Conservation (phyloP, 768 basidiomycete genomes). For the Rhizopogon rudus region DNA sequence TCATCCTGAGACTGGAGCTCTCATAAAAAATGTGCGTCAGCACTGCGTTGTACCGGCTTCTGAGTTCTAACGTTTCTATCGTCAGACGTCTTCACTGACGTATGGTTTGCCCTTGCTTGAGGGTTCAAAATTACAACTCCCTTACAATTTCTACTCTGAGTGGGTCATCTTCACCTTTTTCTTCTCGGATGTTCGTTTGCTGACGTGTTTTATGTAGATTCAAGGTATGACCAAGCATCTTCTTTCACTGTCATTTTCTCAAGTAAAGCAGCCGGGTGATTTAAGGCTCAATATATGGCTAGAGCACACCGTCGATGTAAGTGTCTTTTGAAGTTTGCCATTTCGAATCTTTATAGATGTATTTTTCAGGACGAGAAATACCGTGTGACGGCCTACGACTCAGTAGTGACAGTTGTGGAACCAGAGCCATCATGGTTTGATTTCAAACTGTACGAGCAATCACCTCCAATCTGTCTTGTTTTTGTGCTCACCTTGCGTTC, state of each 20-base stretch:
- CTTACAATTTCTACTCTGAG: conserved; percentile 81
- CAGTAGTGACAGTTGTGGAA: conserved; percentile 74
- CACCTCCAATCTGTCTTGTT: not conserved
- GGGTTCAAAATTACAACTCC: conserved; percentile 56
- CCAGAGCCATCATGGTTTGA: conserved; percentile 76
- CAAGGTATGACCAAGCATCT: conserved; percentile 39
- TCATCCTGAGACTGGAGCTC: conserved; percentile 51
- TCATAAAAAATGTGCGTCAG: conserved; percentile 69
- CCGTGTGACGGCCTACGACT: conserved; percentile 69
- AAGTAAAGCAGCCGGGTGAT: conserved; percentile 58
- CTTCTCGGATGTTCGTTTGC: conserved; percentile 5
- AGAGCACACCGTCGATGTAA: conserved; percentile 63
- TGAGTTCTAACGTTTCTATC: conserved; percentile 1
- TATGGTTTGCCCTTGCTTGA: conserved; percentile 51
- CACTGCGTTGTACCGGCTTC: not conserved
- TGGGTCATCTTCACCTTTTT: conserved; percentile 32
- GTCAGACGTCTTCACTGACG: conserved; percentile 53
- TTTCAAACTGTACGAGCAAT: conserved; percentile 64
- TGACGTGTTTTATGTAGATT: conserved; percentile 36
- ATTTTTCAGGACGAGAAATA: conserved; percentile 45
- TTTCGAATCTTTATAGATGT: not conserved
- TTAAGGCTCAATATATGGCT: conserved; percentile 70
- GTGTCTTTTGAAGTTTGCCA: conserved; percentile 11
- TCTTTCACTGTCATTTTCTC: not conserved
- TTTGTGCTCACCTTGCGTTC: not conserved